A percentile compares a stretch with the other conserved stretches of the same genome.
Conservation (phyloP, 352 stramenopile species). For the Phytophthora brassicae region DNA sequence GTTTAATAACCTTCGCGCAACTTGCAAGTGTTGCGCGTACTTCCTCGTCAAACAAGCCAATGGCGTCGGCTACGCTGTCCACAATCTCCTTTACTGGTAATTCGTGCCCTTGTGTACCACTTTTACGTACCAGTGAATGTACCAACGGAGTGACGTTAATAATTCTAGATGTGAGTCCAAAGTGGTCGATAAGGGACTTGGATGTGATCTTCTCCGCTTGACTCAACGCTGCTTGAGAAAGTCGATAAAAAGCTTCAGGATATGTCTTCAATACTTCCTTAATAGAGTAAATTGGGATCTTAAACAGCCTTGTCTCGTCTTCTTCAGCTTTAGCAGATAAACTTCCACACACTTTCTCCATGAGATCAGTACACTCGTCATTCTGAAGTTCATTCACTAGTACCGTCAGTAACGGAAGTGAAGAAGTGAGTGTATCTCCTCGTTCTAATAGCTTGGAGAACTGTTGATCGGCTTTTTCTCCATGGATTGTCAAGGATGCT, state of each 20-base stretch:
- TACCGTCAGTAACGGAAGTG: conserved; percentile 59
- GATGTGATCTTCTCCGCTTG: conserved; percentile 85
- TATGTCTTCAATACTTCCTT: conserved; percentile 53
- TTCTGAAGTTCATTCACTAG: conserved; percentile 49
- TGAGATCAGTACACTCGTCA: conserved; percentile 18
- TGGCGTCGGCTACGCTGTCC: conserved; percentile 39
- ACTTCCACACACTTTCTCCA: conserved; percentile 55
- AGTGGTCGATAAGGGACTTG: conserved; percentile 82
- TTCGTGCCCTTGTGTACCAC: conserved; percentile 4
- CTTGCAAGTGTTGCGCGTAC: conserved; percentile 32
- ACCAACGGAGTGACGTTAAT: conserved; percentile 39
- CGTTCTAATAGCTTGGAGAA: conserved; percentile 58
- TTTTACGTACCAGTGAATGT: conserved; percentile 20
- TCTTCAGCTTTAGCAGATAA: conserved; percentile 54
- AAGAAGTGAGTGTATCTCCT: conserved; percentile 76
- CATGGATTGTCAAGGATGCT: conserved; percentile 62
- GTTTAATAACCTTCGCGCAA: conserved; percentile 37
- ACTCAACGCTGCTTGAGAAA: conserved; percentile 70
- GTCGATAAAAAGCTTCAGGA: conserved; percentile 72
- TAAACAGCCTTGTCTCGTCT: conserved; percentile 61
- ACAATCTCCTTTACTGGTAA: conserved; percentile 30
- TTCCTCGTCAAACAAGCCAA: conserved; percentile 50
- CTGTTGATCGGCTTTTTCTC: conserved; percentile 28
- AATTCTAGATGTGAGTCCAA: conserved; percentile 59
- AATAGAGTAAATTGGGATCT: conserved; percentile 57